phyloP scores from a whole-genome alignment of 257 asterid genomes.

The Nicotiana noctiflora region DNA sequence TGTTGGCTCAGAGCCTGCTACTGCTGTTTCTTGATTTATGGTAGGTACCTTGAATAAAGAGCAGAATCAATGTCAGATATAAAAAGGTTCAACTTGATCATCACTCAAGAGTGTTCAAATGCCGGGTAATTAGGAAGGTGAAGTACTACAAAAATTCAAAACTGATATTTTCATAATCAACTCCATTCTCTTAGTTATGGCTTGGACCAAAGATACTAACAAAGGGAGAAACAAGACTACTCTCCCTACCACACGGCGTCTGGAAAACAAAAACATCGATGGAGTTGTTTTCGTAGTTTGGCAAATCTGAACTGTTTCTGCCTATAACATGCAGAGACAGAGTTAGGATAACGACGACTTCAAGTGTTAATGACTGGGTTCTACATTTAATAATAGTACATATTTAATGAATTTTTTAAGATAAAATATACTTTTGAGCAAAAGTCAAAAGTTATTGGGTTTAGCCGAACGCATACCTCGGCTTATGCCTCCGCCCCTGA shows the following conservation, averaged over 20 bases:
- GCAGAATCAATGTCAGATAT: background rate
- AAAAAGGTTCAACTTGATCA: background rate
- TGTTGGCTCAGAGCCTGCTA: constrained; percentile 31
- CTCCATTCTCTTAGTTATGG: background rate
- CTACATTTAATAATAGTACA: no score
- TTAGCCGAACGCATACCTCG: no score
- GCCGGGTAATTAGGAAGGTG: background rate
- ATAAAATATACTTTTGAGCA: no score
- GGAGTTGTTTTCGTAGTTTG: background rate
- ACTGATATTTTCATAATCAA: background rate
- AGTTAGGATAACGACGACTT: no score
- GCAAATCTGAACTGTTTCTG: background rate
- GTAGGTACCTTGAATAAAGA: background rate
- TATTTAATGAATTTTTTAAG: no score
- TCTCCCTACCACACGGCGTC: background rate
- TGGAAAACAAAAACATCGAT: background rate
- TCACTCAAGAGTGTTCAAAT: background rate
- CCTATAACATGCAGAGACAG: background rate
- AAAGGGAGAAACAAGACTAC: background rate
- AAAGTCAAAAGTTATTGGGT: no score
- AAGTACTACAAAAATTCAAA: background rate
- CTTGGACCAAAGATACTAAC: background rate
- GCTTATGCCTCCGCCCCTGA: no score
- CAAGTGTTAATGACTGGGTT: no score
- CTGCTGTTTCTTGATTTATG: constrained; percentile 38